Conservation (phyloP, 2,329 filamentous ascomycete genomes). For the Sporothrix luriei region DNA sequence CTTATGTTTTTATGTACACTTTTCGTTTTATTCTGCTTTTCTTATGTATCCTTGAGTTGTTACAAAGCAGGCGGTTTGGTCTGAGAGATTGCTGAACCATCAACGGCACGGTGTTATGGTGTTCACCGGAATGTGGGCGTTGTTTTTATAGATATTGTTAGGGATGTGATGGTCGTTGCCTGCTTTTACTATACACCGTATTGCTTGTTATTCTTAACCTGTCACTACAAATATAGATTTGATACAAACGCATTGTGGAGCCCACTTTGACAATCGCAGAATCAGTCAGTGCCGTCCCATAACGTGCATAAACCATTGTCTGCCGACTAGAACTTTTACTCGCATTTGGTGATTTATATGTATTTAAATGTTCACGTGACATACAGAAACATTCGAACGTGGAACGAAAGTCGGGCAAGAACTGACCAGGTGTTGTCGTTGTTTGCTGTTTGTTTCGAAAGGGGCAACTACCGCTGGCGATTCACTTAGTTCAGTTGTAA, state of each 20-base stretch:
- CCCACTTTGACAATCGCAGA: not conserved
- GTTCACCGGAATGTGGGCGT: not conserved
- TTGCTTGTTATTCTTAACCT: not conserved
- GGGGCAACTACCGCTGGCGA: too few relatives aligned
- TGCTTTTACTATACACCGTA: not conserved
- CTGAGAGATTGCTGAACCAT: not conserved
- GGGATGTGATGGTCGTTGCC: not conserved
- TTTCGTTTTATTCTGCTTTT: not conserved
- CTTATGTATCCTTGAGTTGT: not conserved
- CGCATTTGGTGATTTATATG: too few relatives aligned
- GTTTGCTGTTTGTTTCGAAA: too few relatives aligned
- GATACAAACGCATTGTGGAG: not conserved
- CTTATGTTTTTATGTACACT: not conserved
- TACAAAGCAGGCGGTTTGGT: not conserved
- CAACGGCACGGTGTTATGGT: constrained; percentile 1
- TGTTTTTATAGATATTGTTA: not conserved
- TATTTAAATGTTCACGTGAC: too few relatives aligned
- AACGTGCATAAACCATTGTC: too few relatives aligned
- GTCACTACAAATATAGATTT: not conserved
- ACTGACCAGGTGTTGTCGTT: too few relatives aligned
- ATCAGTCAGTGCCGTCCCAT: too few relatives aligned
- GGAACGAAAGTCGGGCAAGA: too few relatives aligned
- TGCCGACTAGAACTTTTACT: too few relatives aligned
- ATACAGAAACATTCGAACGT: too few relatives aligned
- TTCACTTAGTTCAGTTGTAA: too few relatives aligned